Evolutionary conservation across 192 early-diverging fungal species (phyloP).

Genomic region (Radiomyces spectabilis): DNA sequence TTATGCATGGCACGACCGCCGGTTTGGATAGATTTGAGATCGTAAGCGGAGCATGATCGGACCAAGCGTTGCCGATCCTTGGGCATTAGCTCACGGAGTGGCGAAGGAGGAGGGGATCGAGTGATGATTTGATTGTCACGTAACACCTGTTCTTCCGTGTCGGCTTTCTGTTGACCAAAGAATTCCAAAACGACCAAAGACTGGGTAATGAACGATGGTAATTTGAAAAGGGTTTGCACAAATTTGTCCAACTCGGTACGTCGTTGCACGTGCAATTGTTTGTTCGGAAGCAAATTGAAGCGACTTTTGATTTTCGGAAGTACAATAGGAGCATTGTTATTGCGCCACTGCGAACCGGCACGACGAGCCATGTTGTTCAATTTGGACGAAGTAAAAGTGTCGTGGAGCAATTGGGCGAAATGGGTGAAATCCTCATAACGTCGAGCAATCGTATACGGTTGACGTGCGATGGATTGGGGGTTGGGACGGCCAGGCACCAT

Average conservation of each 20-base stretch:
- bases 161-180: slow-evolving; percentile 18
- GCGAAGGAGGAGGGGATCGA: too few relatives aligned
- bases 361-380: neutral
- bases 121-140: slow-evolving; percentile 10
- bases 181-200: slow-evolving; percentile 22
- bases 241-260: slow-evolving; percentile 21
- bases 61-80: too few relatives aligned
- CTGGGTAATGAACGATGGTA: slow-evolving; percentile 5
- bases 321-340: neutral
- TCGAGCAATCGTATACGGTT: slow-evolving; percentile 14
- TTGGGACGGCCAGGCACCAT: too few relatives aligned
- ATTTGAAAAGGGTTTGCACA: slow-evolving; percentile 10
- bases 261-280: slow-evolving; percentile 10
- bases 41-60: neutral
- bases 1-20: neutral
- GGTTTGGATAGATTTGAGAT: neutral
- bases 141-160: slow-evolving; percentile 15
- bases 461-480: neutral
- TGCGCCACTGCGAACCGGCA: neutral
- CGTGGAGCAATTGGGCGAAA: slow-evolving; percentile 18
- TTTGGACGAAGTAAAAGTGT: slow-evolving; percentile 5
- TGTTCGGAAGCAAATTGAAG: slow-evolving; percentile 10
- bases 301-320: slow-evolving; percentile 18
- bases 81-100: too few relatives aligned
- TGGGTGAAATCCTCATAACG: slow-evolving; percentile 22